Conservation (phyloP, 768 basidiomycete genomes). For the Inosperma sp. region DNA sequence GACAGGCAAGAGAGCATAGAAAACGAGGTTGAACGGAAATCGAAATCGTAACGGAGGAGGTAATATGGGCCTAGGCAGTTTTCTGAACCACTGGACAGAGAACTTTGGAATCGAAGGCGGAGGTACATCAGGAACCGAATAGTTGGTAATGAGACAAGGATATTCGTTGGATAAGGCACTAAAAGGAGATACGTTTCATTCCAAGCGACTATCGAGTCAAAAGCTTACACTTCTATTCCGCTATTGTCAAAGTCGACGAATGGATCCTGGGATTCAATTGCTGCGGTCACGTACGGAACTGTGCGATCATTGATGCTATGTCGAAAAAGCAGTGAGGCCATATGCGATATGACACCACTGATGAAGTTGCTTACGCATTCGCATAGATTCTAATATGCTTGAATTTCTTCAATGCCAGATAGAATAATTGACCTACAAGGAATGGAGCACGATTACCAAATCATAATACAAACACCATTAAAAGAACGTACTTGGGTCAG, state of each 20-base stretch:
- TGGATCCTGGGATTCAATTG: constrained; percentile 63
- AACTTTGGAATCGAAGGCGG: constrained; percentile 39
- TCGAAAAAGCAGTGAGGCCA: neutral
- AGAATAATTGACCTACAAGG: constrained; percentile 63
- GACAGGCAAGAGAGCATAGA: constrained; percentile 57
- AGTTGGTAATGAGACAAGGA: constrained; percentile 51
- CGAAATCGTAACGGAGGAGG: constrained; percentile 54
- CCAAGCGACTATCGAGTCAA: neutral
- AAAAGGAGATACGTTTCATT: constrained; percentile 3
- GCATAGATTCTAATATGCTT: constrained; percentile 72
- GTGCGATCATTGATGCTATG: constrained; percentile 66
- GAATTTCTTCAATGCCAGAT: constrained; percentile 65
- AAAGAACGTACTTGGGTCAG: constrained; percentile 60
- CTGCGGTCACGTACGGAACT: constrained; percentile 78
- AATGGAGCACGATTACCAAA: constrained; percentile 7
- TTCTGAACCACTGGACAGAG: constrained; percentile 40
- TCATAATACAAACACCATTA: neutral
- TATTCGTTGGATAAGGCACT: constrained; percentile 60
- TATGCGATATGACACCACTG: neutral
- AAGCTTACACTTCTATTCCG: constrained; percentile 58
- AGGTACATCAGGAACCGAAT: constrained; percentile 40
- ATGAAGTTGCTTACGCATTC: constrained; percentile 54
- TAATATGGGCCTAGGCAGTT: constrained; percentile 41
- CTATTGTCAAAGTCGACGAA: constrained; percentile 53
- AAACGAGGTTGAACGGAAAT: constrained; percentile 70